Evolutionary conservation across 805 yeast species (phyloP).

Genomic region (Sungouiella thailandica): DNA sequence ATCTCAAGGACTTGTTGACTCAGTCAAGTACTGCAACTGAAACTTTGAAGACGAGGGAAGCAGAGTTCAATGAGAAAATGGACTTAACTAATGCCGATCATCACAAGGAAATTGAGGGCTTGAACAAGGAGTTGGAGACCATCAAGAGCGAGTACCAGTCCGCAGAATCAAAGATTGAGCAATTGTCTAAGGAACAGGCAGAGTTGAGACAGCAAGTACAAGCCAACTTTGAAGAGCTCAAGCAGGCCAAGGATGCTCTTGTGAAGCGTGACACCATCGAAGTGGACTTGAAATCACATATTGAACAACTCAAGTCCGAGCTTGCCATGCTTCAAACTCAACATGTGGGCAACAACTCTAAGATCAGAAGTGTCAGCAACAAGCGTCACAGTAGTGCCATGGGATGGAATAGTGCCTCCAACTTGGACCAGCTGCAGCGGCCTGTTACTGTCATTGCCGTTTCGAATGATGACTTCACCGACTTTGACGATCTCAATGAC

Average conservation of each 20-base stretch:
- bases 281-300: slow-evolving; percentile 59
- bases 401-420: slow-evolving; percentile 29
- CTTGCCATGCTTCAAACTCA: slow-evolving; percentile 42
- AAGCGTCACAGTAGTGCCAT: slow-evolving; percentile 39
- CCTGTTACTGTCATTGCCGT: slow-evolving; percentile 62
- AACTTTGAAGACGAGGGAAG: slow-evolving; percentile 49
- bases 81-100: slow-evolving; percentile 45
- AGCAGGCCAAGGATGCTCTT: slow-evolving; percentile 53
- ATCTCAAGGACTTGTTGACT: slow-evolving; percentile 40
- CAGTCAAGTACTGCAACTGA: slow-evolving; percentile 52
- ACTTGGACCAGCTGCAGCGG: slow-evolving; percentile 41
- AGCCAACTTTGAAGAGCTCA: slow-evolving; percentile 56
- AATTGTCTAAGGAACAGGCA: slow-evolving; percentile 55
- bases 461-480: slow-evolving; percentile 47
- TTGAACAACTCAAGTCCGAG: slow-evolving; percentile 49
- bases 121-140: slow-evolving; percentile 51
- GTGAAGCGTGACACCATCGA: slow-evolving; percentile 59
- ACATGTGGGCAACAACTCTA: slow-evolving; percentile 29
- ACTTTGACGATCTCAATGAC: slow-evolving; percentile 65
- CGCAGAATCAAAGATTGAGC: slow-evolving; percentile 56
- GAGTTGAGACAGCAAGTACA: slow-evolving; percentile 61
- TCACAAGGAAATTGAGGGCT: slow-evolving; percentile 39
- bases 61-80: slow-evolving; percentile 45
- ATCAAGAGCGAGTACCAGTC: slow-evolving; percentile 53
- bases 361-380: slow-evolving; percentile 28